phyloP scores from a whole-genome alignment of 352 stramenopile species.

The Achlya hypogyna region DNA sequence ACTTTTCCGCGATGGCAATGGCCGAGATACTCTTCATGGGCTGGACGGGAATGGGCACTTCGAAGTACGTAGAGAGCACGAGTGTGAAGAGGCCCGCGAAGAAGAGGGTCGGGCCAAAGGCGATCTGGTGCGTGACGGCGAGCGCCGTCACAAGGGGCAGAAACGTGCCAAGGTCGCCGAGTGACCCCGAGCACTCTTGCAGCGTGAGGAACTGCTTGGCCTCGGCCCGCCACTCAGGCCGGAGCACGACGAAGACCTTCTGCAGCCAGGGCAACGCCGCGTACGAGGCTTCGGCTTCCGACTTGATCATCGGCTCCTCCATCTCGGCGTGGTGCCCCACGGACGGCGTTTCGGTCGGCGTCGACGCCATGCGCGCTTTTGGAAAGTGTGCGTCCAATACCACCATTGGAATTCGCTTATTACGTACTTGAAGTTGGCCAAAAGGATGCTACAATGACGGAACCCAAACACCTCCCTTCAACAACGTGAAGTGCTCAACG shows the following conservation, averaged over 20 bases:
- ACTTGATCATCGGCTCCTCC: background rate
- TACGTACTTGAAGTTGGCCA: no score
- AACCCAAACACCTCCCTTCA: no score
- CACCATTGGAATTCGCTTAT: background rate
- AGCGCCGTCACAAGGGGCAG: conserved; percentile 90
- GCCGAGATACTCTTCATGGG: conserved; percentile 93
- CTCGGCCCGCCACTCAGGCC: conserved; percentile 44
- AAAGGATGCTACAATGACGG: no score
- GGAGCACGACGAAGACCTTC: conserved; percentile 42
- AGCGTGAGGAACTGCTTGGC: conserved; percentile 60
- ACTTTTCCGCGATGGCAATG: conserved; percentile 80
- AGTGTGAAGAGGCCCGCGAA: conserved; percentile 86
- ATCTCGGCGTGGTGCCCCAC: background rate
- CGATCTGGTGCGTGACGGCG: conserved; percentile 69
- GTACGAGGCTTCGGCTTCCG: background rate
- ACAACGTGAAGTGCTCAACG: no score
- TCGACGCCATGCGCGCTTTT: background rate
- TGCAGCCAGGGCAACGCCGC: conserved; percentile 38
- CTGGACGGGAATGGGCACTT: conserved; percentile 92
- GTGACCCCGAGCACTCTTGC: conserved; percentile 79
- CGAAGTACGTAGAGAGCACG: conserved; percentile 75
- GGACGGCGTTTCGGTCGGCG: background rate
- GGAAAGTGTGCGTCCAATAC: background rate
- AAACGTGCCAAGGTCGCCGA: conserved; percentile 92
- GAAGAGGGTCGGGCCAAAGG: conserved; percentile 86